Percentiles rank a stretch among this genome's conserved stretches.
phyloP scores from a whole-genome alignment of 768 basidiomycete genomes.

The Lactarius vividus region DNA sequence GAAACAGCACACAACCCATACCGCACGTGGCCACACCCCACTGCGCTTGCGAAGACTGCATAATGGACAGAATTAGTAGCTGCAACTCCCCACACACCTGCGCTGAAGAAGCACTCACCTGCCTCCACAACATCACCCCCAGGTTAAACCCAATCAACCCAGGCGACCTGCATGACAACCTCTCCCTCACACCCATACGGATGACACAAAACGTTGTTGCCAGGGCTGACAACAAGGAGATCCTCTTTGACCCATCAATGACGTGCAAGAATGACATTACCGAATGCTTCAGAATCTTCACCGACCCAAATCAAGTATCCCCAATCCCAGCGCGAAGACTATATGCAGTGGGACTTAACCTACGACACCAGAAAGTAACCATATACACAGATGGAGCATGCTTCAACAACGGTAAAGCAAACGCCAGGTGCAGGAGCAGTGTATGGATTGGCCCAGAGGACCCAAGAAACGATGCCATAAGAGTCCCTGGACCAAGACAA shows the following conservation, averaged over 20 bases:
- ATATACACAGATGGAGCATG: slow-evolving; percentile 35
- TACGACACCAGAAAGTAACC: neutral
- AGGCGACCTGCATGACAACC: no score
- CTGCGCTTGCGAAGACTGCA: no score
- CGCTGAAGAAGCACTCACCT: no score
- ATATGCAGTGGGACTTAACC: no score
- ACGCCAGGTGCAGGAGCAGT: slow-evolving; percentile 29
- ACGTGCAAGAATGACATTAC: neutral
- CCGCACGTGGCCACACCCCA: no score
- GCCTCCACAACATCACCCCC: no score
- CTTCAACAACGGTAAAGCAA: slow-evolving; percentile 23
- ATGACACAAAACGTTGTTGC: no score
- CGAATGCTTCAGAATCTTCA: slow-evolving; percentile 8
- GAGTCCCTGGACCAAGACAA: neutral
- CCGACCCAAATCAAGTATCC: neutral
- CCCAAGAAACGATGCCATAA: neutral
- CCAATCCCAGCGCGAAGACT: neutral
- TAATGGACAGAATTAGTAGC: no score
- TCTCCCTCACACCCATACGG: no score
- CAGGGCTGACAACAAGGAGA: neutral
- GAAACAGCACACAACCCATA: no score
- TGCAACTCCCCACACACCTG: no score
- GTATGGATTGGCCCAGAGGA: slow-evolving; percentile 6
- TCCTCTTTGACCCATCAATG: neutral
- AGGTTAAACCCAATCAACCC: no score